These are phyloP conservation scores for Botrytis byssoidea DNA, from an alignment of 2,329 filamentous ascomycete species.

Conservation along the genomic window DNA sequence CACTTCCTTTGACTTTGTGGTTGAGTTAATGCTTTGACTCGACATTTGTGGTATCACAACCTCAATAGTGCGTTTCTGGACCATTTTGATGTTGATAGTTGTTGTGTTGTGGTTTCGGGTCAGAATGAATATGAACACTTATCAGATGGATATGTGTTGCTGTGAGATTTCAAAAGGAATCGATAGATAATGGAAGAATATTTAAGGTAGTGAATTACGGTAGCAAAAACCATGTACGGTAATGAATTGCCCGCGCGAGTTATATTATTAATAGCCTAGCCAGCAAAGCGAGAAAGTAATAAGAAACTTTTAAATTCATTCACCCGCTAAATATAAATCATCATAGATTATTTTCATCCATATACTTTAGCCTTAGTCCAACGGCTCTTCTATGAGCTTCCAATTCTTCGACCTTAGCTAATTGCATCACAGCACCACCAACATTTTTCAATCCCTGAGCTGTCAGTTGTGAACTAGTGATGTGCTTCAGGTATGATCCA, in stretches of 20 bases:
- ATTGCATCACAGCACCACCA: constrained; percentile 85
- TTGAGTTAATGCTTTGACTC: background rate
- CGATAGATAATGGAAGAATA: background rate
- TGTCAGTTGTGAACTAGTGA: constrained; percentile 89
- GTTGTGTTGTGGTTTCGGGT: background rate
- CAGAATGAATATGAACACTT: background rate
- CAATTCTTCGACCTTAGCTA: constrained; percentile 90
- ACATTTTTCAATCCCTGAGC: constrained; percentile 82
- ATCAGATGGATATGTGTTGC: background rate
- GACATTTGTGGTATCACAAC: background rate
- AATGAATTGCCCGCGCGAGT: background rate
- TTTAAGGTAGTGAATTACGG: background rate
- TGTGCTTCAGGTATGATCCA: constrained; percentile 95
- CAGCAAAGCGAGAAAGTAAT: background rate
- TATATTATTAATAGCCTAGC: too few species aligned
- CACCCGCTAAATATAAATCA: constrained; percentile 9
- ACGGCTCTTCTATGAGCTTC: constrained; percentile 85
- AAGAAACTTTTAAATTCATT: background rate
- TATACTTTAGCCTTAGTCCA: constrained; percentile 57
- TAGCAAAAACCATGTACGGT: background rate
- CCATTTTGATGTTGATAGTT: background rate
- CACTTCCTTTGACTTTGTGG: background rate
- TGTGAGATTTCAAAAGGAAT: background rate
- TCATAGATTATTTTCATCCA: constrained; percentile 37
- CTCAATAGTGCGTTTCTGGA: background rate